Base-by-base conservation (phyloP, 768 basidiomycete species). In the Amanita molliuscula region DNA sequence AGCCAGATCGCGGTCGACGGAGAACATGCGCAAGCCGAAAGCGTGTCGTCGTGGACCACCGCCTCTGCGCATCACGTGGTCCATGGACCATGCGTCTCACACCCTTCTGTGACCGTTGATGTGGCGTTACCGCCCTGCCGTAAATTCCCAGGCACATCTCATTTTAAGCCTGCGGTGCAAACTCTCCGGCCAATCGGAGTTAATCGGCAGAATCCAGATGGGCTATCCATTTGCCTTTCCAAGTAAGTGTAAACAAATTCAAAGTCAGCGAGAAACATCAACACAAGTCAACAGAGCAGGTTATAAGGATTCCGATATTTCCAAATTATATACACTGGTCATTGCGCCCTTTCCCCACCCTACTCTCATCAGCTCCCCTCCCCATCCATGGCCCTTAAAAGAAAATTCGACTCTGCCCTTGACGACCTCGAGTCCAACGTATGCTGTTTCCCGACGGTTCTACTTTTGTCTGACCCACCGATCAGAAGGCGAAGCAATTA, bases 391-490 rank as follows among this genome's bases (percentile, higher is more conserved):
- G 72, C 79, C 36, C 55, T 86, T 61, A 91, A 90, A 65, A 77
- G 88, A 62, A 91, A 91, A 69, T 71, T 84, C 46, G 78, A 81
- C 45, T 56, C 70, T 16, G 83, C 83, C 52, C 60, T 68, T 16
- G 75, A 77, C 52, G 79, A 79, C 58, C 68, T 70, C 54, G 69
- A 65, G 48, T 74, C 69, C 54, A 73, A 64, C 55, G 81, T 81
- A 63, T 48, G 69, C 59, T 38, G 20, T 46, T 31, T 31, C 33
- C 16, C 38, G 40, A 55, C 38, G 43, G 55, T 57, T 54, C 59
- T 51, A 55, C 53, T 61, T 5, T 10, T 55, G 47, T 51, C 51
- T 53, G 57, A 58, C 56, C 54, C 34, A 55, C 8, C 25, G 47
- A 9, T 28, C 56, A 82, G 79, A 72, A 71, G 54, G 67, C 71